Conservation (phyloP, 108 stramenopile species). For the Ochromonas danica region DNA sequence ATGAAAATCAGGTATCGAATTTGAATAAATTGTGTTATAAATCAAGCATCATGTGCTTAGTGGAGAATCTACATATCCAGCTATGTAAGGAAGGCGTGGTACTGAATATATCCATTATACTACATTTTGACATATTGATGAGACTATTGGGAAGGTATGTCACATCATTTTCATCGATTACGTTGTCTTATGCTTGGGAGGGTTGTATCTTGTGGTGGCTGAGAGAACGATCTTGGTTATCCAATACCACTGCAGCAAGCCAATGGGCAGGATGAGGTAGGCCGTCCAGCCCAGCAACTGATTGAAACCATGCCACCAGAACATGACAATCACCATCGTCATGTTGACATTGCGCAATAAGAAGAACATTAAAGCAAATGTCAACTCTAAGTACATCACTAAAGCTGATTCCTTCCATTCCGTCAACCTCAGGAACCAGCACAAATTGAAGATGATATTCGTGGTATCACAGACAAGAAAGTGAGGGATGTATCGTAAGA, state of each 20-base stretch:
- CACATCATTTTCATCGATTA: too few relatives aligned
- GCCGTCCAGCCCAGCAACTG: background rate
- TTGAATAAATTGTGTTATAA: too few relatives aligned
- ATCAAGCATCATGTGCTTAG: too few relatives aligned
- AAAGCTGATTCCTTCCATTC: background rate
- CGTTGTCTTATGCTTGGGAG: too few relatives aligned
- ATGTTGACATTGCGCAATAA: background rate
- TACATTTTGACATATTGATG: too few relatives aligned
- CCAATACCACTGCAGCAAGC: constrained; percentile 5
- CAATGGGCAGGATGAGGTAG: background rate
- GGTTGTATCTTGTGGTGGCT: too few relatives aligned
- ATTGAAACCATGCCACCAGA: too few relatives aligned
- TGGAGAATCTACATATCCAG: too few relatives aligned
- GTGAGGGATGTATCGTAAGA: background rate
- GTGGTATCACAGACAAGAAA: background rate
- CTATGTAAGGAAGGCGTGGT: too few relatives aligned
- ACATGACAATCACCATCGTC: background rate
- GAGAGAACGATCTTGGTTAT: background rate
- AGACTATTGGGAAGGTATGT: too few relatives aligned
- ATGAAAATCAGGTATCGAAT: too few relatives aligned
- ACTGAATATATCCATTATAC: too few relatives aligned
- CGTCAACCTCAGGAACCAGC: background rate
- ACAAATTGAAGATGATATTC: background rate
- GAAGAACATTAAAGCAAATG: background rate
- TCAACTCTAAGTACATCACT: background rate